Evolutionary conservation across 495 filamentous ascomycete genomes (phyloP).

Genomic region (Hyaloscypha hepaticicola): DNA sequence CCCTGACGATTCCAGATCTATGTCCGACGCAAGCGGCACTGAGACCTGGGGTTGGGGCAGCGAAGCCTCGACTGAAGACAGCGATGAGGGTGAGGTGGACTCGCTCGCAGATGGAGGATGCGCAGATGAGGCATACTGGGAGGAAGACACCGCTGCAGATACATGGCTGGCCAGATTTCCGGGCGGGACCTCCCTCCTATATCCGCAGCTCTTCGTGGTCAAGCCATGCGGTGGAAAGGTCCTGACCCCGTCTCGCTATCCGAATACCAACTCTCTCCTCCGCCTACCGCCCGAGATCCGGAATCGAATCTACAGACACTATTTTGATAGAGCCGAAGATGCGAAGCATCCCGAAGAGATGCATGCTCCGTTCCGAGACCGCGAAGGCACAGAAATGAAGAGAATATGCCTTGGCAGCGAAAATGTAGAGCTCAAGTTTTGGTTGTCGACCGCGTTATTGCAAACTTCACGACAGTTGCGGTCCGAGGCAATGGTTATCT

Average conservation of each 20-base stretch:
- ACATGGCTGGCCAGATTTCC: slow-evolving; percentile 10
- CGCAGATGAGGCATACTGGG: slow-evolving; percentile 14
- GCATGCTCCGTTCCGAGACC: slow-evolving; percentile 9
- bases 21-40: background rate
- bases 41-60: background rate
- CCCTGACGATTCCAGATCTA: slow-evolving; percentile 4
- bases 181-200: background rate
- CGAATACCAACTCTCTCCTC: slow-evolving; percentile 5
- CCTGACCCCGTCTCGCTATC: slow-evolving; percentile 7
- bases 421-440: slow-evolving; percentile 14
- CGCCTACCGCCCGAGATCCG: slow-evolving; percentile 10
- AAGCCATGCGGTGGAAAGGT: slow-evolving; percentile 6
- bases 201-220: slow-evolving; percentile 12
- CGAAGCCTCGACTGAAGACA: slow-evolving; percentile 9
- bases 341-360: slow-evolving; percentile 1
- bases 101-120: slow-evolving; percentile 2
- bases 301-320: slow-evolving; percentile 14
- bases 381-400: slow-evolving; percentile 5
- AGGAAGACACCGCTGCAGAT: slow-evolving; percentile 7
- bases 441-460: slow-evolving; percentile 10
- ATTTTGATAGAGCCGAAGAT: slow-evolving; percentile 7
- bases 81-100: slow-evolving; percentile 3
- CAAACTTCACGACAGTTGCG: slow-evolving; percentile 12
- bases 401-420: slow-evolving; percentile 5
- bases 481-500: slow-evolving; percentile 6